Conservation (phyloP, 2,329 filamentous ascomycete genomes). For the Fusarium setosum region DNA sequence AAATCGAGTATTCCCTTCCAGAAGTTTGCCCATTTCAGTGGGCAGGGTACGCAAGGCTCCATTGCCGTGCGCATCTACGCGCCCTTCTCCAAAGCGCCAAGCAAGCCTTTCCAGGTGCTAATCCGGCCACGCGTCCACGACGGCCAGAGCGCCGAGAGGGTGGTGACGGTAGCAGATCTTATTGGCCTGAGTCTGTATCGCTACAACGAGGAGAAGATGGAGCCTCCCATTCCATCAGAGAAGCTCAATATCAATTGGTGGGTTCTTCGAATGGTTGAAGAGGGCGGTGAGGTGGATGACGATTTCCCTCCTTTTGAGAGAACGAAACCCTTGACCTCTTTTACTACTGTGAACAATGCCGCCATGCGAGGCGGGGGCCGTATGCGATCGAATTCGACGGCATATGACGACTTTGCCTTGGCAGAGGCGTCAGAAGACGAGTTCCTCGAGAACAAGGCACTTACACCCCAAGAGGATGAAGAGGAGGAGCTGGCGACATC, state of each 20-base stretch:
- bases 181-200: slow-evolving; percentile 83
- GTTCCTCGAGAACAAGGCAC: slow-evolving; percentile 74
- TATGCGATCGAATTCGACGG: slow-evolving; percentile 76
- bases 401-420: slow-evolving; percentile 85
- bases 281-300: slow-evolving; percentile 86
- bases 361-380: slow-evolving; percentile 73
- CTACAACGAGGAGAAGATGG: slow-evolving; percentile 80
- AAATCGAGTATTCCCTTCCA: slow-evolving; percentile 79
- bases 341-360: slow-evolving; percentile 85
- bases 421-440: slow-evolving; percentile 77
- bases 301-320: slow-evolving; percentile 85
- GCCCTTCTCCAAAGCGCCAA: slow-evolving; percentile 73
- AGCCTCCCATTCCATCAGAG: slow-evolving; percentile 72
- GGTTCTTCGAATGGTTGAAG: slow-evolving; percentile 85
- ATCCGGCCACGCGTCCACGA: slow-evolving; percentile 77
- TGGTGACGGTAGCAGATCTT: slow-evolving; percentile 81
- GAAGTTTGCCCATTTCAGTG: slow-evolving; percentile 79
- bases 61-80: slow-evolving; percentile 82
- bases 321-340: slow-evolving; percentile 79
- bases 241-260: slow-evolving; percentile 85
- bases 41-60: slow-evolving; percentile 81
- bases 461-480: slow-evolving; percentile 75
- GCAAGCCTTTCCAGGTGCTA: slow-evolving; percentile 76
- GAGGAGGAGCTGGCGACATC: slow-evolving; percentile 39
- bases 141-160: slow-evolving; percentile 68